These are phyloP conservation scores for Leccinum boreale DNA, from an alignment of 768 basidiomycete species.

Conservation along the genomic window DNA sequence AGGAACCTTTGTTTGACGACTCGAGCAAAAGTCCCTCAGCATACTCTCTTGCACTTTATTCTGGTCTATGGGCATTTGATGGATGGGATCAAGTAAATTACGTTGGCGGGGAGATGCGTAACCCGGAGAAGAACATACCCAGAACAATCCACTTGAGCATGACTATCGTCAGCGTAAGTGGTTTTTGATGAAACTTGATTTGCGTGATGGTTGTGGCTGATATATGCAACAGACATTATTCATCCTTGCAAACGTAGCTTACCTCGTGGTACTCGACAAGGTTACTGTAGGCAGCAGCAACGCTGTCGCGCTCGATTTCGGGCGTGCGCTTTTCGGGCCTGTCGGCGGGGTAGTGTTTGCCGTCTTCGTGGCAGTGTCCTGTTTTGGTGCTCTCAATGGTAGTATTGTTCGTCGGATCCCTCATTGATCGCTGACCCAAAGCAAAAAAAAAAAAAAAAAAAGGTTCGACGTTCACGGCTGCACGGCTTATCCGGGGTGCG, in stretches of 20 bases:
- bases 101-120: constrained; percentile 84
- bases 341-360: constrained; percentile 88
- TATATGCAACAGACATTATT: constrained; percentile 57
- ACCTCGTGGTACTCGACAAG: constrained; percentile 91
- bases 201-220: constrained; percentile 1
- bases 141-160: constrained; percentile 89
- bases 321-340: constrained; percentile 79
- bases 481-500: too few relatives aligned
- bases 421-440: constrained; percentile 4
- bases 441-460: too few relatives aligned
- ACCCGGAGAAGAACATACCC: constrained; percentile 84
- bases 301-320: constrained; percentile 90
- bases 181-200: background rate
- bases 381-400: constrained; percentile 94
- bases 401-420: constrained; percentile 9
- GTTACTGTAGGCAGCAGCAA: constrained; percentile 73
- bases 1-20: constrained; percentile 62
- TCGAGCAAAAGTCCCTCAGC: constrained; percentile 77
- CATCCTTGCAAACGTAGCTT: constrained; percentile 79
- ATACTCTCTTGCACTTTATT: constrained; percentile 93
- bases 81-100: constrained; percentile 96
- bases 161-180: constrained; percentile 67
- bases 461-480: too few relatives aligned
- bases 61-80: constrained; percentile 93
- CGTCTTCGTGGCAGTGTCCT: constrained; percentile 88